These are phyloP conservation scores for Linaria vulgaris DNA, from an alignment of 257 asterid genomes.

Conservation along the genomic window DNA sequence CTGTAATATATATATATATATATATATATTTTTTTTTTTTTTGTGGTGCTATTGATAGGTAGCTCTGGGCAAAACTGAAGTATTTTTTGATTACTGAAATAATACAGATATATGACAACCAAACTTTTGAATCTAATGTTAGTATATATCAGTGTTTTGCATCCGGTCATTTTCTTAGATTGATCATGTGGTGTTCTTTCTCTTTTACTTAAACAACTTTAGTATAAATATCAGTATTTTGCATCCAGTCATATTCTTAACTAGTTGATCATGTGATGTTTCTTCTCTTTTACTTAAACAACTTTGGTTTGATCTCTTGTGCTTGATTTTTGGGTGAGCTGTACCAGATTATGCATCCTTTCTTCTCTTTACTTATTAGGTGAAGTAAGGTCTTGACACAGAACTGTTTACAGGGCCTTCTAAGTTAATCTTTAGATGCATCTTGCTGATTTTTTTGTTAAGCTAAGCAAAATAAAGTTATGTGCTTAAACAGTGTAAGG, in stretches of 20 bases:
- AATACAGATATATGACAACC: background rate
- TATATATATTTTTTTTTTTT: too few species aligned
- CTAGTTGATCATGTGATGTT: background rate
- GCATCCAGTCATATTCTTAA: slow-evolving; percentile 6
- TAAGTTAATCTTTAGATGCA: background rate
- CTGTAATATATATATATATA: too few species aligned
- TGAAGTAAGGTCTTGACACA: background rate
- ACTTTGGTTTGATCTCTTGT: background rate
- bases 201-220: slow-evolving; percentile 2
- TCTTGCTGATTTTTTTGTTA: background rate
- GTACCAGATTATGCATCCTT: background rate
- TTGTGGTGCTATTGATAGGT: background rate
- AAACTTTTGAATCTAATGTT: background rate
- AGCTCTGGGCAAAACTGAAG: slow-evolving; percentile 3
- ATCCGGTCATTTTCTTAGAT: too few species aligned
- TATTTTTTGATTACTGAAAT: background rate
- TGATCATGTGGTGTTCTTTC: background rate
- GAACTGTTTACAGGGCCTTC: background rate
- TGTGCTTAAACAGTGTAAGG: slow-evolving; percentile 5
- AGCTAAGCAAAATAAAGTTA: background rate
- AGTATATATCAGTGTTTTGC: background rate
- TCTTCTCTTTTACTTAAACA: slow-evolving; percentile 2
- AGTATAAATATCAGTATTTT: too few species aligned
- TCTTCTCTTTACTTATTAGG: slow-evolving; percentile 14
- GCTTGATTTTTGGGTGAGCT: slow-evolving; percentile 7